Evolutionary conservation across 2,329 filamentous ascomycete genomes (phyloP).

Genomic region (Ambrosiella cleistominuta): DNA sequence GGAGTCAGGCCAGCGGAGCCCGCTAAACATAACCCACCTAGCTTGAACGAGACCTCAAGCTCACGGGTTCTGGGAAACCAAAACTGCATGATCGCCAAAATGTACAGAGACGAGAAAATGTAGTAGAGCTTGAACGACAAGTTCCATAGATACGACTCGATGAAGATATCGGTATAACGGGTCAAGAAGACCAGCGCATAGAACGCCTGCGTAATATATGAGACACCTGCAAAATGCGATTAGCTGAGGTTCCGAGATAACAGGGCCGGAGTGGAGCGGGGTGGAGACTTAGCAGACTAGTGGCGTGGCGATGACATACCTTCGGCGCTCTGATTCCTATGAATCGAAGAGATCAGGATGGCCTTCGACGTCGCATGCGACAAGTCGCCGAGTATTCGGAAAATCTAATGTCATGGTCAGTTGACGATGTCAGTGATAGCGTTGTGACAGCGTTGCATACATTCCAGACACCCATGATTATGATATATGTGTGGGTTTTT

Average conservation of each 20-base stretch:
- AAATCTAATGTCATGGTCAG: slow-evolving; percentile 24
- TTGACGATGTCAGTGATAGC: background rate
- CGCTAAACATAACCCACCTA: slow-evolving; percentile 52
- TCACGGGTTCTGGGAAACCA: slow-evolving; percentile 77
- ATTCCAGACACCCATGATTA: slow-evolving; percentile 26
- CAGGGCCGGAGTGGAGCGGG: background rate
- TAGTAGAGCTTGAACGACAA: slow-evolving; percentile 80
- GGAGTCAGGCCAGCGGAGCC: slow-evolving; percentile 53
- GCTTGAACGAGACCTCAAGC: slow-evolving; percentile 81
- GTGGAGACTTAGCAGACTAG: slow-evolving; percentile 3
- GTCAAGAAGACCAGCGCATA: slow-evolving; percentile 76
- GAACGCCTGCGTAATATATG: slow-evolving; percentile 75
- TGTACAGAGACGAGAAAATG: slow-evolving; percentile 67
- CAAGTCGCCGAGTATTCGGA: slow-evolving; percentile 68
- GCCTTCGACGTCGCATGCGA: slow-evolving; percentile 75
- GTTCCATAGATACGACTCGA: slow-evolving; percentile 44
- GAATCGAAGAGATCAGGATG: slow-evolving; percentile 80
- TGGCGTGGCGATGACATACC: slow-evolving; percentile 23
- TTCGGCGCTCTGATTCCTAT: slow-evolving; percentile 73
- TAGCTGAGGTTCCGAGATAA: background rate
- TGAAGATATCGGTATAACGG: slow-evolving; percentile 72
- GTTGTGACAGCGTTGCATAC: slow-evolving; percentile 15
- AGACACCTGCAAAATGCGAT: slow-evolving; percentile 44
- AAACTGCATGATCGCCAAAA: slow-evolving; percentile 73
- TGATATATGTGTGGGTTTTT: background rate